Percentiles rank a stretch among this genome's conserved stretches.
These are phyloP conservation scores for Closterium sp. DNA, from an alignment of 139 green algal genomes.

Conservation along the genomic window DNA sequence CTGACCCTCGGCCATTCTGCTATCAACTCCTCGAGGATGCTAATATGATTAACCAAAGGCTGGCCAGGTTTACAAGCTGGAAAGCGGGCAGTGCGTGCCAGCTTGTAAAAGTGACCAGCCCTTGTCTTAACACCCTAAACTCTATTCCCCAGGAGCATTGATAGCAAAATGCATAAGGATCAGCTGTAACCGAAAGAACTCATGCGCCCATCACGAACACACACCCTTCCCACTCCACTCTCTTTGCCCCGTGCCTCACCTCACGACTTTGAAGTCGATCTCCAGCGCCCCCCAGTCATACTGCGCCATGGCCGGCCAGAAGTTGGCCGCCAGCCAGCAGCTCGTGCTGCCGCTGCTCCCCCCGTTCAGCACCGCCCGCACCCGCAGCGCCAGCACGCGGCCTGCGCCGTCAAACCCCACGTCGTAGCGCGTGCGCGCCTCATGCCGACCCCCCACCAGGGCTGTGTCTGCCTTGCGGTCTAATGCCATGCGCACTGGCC, in stretches of 20 bases:
- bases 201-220: not conserved
- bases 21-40: too few relatives aligned
- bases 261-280: conserved; percentile 11
- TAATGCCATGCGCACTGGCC: conserved; percentile 20
- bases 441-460: not conserved
- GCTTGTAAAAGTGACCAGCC: too few relatives aligned
- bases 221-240: not conserved
- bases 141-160: too few relatives aligned
- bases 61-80: too few relatives aligned
- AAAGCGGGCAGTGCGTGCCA: too few relatives aligned
- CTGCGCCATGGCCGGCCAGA: not conserved
- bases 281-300: conserved; percentile 25
- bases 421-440: conserved; percentile 12
- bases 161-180: too few relatives aligned
- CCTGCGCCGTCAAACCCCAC: conserved; percentile 20
- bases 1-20: too few relatives aligned
- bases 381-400: conserved; percentile 5
- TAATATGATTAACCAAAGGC: too few relatives aligned
- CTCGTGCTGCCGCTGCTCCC: not conserved
- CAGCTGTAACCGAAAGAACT: too few relatives aligned
- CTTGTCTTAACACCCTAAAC: too few relatives aligned
- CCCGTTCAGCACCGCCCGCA: conserved; percentile 15
- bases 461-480: conserved; percentile 35
- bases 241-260: not conserved
- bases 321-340: not conserved